A percentile compares a stretch with the other conserved stretches of the same genome.
Conservation (phyloP, 495 filamentous ascomycete genomes). For the Margaritispora aquatica region DNA sequence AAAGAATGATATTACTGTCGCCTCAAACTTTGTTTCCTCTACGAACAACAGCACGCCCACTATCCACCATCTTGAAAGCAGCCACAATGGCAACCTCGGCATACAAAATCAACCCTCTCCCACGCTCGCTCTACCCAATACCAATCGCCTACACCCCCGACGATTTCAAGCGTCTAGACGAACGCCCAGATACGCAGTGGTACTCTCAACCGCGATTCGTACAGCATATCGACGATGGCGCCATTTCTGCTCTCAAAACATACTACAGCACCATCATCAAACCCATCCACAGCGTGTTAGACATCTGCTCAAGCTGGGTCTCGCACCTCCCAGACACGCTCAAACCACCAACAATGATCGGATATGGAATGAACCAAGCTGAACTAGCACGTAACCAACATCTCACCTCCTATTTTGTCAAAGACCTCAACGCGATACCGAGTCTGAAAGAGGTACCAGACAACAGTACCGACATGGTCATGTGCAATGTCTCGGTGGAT, state of each 20-base stretch:
- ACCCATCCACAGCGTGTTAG: conserved; percentile 23
- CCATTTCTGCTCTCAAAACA: conserved; percentile 28
- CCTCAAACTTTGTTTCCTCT: neutral
- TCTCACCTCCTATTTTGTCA: conserved; percentile 21
- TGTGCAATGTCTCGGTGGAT: conserved; percentile 38
- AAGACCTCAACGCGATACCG: conserved; percentile 32
- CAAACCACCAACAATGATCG: conserved; percentile 23
- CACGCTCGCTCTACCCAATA: conserved; percentile 23
- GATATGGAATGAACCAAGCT: conserved; percentile 31
- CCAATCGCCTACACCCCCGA: conserved; percentile 28
- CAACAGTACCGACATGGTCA: conserved; percentile 28
- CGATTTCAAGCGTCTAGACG: conserved; percentile 32
- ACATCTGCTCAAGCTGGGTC: conserved; percentile 40
- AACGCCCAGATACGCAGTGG: conserved; percentile 30
- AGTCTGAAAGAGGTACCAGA: conserved; percentile 18
- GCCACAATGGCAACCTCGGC: conserved; percentile 4
- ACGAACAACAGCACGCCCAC: neutral
- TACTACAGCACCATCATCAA: conserved; percentile 35
- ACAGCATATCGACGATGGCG: conserved; percentile 41
- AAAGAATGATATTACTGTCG: neutral
- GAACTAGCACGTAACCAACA: conserved; percentile 34
- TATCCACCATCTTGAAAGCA: neutral
- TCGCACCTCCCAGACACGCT: conserved; percentile 32
- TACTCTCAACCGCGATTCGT: conserved; percentile 38
- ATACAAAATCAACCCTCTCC: conserved; percentile 12